Percentiles rank a stretch among this genome's conserved stretches.
Conservation (phyloP, 108 stramenopile genomes). For the Stephanodiscus minutulus region DNA sequence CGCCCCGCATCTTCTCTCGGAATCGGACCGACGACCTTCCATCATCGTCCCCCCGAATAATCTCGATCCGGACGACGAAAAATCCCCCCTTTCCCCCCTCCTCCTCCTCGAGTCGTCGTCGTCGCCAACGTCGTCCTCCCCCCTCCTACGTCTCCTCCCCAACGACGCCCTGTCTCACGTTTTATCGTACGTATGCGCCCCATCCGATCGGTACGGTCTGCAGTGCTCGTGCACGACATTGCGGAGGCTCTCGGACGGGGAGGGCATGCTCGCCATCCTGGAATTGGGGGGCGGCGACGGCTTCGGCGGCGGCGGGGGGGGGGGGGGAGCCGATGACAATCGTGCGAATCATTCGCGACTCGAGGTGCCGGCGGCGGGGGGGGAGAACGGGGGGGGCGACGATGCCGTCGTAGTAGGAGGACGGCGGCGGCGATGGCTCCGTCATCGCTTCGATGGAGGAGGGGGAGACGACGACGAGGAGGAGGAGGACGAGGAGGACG, state of each 20-base stretch:
- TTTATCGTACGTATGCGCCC: conserved; percentile 60
- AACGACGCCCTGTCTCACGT: conserved; percentile 32
- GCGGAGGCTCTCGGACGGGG: conserved; percentile 54
- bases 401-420: conserved; percentile 2
- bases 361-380: not conserved
- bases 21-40: conserved; percentile 13
- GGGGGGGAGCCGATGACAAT: not conserved
- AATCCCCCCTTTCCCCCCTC: not conserved
- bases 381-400: not conserved
- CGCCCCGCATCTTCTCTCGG: conserved; percentile 13
- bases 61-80: too few relatives aligned
- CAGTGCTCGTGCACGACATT: conserved; percentile 71
- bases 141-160: conserved; percentile 25
- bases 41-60: conserved; percentile 14
- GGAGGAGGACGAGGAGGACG: not conserved
- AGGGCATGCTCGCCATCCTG: conserved; percentile 60
- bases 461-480: not conserved
- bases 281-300: conserved; percentile 61
- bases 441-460: not conserved
- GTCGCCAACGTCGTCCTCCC: conserved; percentile 3
- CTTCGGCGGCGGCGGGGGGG: conserved; percentile 11
- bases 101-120: not conserved
- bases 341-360: not conserved
- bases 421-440: not conserved
- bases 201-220: conserved; percentile 62